Base-by-base conservation (phyloP, 2,329 filamentous ascomycete species). In the Davidsoniella virescens region DNA sequence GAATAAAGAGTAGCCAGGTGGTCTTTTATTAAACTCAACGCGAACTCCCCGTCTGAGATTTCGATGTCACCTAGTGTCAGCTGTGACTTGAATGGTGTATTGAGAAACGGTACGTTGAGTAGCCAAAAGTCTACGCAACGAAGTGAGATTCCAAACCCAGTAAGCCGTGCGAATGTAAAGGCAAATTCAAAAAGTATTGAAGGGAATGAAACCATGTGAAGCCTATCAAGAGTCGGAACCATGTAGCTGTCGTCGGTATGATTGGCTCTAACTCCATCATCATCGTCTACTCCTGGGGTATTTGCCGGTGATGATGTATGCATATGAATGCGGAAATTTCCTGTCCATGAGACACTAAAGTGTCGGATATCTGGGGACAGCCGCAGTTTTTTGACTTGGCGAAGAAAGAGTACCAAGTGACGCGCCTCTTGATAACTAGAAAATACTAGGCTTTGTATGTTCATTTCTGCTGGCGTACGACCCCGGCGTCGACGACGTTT, bases 11-110 rank as follows among this genome's bases (percentile, higher is more conserved):
- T 37, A 8, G 40, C 49, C n/a, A 50, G 43, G 12, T 41, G 23
- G 7, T 50, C 49, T 42, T 45, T 50, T 8, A 44, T n/a, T 4
- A 50, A n/a, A 14, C 23, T 36, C n/a, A 50, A 26, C 43, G 42
- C 42, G 6, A 23, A 23, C 3, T 29, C 26, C 10, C 20, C 49
- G 25, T 50, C 49, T 4, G 44, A 41, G 12, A 45, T 36, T 16
- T 45, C 42, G 10, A 38, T 38, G 16, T 45, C 36, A n/a, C 42
- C 49, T 4, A 50, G 8, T n/a, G 49, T 45, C 42, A 40, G 26
- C 33, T 37, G 39, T 18, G 29, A 18, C 16, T 20, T 44, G 8
- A 36, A 45, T 36, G 33, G 33, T 5, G 26, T 20, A 43, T 46
- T 50, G 16, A 44, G n/a, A 14, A 50, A 37, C 37, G 40, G 39